These are phyloP conservation scores for Lecanosticta acicola DNA, from an alignment of 2,329 filamentous ascomycete species.

Conservation along the genomic window DNA sequence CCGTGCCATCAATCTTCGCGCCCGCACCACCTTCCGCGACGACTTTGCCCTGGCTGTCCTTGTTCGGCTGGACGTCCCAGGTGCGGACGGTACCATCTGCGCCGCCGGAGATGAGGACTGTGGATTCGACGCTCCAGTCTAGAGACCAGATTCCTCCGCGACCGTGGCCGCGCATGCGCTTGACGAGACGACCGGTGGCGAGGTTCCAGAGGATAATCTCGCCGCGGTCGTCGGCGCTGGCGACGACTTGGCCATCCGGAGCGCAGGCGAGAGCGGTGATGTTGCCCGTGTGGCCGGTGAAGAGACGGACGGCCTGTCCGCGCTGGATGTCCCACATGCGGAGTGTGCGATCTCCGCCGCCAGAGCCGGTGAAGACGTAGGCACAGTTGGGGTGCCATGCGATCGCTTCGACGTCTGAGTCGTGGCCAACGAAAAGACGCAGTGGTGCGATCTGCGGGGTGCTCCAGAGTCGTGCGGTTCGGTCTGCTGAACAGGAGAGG, in stretches of 20 bases:
- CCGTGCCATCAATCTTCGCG: constrained; percentile 46
- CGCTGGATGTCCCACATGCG: constrained; percentile 95
- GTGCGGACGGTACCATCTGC: constrained; percentile 88
- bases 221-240: constrained; percentile 80
- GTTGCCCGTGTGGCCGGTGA: constrained; percentile 84
- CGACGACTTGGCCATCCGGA: constrained; percentile 83
- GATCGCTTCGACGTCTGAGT: constrained; percentile 86
- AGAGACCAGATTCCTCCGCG: constrained; percentile 92
- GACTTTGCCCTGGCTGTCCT: constrained; percentile 41
- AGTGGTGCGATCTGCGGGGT: constrained; percentile 88
- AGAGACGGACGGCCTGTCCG: constrained; percentile 81
- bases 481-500: constrained; percentile 78
- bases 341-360: constrained; percentile 74
- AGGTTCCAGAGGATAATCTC: constrained; percentile 95
- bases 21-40: constrained; percentile 46
- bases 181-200: constrained; percentile 75
- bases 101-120: constrained; percentile 80
- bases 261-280: constrained; percentile 80
- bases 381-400: constrained; percentile 91
- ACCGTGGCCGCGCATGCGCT: constrained; percentile 88
- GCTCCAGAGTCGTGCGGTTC: constrained; percentile 83
- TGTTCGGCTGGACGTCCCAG: constrained; percentile 73
- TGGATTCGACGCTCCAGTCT: constrained; percentile 89
- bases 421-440: constrained; percentile 84
- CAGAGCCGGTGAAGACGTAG: constrained; percentile 85